phyloP scores from a whole-genome alignment of 192 early-diverging fungal genomes.

The Coemansia sp. region DNA sequence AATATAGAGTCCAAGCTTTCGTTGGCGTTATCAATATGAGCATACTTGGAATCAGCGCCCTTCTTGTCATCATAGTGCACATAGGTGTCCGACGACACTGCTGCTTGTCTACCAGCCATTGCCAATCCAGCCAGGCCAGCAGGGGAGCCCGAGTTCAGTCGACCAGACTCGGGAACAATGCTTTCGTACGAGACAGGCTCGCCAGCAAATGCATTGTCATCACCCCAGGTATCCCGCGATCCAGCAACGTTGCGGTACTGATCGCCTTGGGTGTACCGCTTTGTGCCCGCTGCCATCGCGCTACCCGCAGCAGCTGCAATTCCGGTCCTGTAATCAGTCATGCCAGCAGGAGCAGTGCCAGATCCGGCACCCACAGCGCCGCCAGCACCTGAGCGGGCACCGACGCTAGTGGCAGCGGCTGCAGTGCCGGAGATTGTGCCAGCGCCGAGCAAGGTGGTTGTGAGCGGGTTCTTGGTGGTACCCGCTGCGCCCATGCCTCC shows the following conservation, averaged over 20 bases:
- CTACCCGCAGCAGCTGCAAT: slow-evolving; percentile 24
- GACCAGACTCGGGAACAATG: slow-evolving; percentile 42
- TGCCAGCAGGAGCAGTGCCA: background rate
- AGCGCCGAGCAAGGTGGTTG: slow-evolving; percentile 11
- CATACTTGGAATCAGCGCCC: slow-evolving; percentile 13
- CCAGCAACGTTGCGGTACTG: slow-evolving; percentile 12
- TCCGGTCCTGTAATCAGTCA: slow-evolving; percentile 1
- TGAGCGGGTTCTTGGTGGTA: slow-evolving; percentile 31
- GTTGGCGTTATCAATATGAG: slow-evolving; percentile 21
- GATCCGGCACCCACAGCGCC: background rate
- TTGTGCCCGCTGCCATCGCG: slow-evolving; percentile 19
- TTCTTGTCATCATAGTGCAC: slow-evolving; percentile 36
- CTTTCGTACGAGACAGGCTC: slow-evolving; percentile 52
- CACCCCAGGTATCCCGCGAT: slow-evolving; percentile 33
- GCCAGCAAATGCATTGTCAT: slow-evolving; percentile 27
- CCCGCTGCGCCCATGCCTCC: slow-evolving; percentile 18
- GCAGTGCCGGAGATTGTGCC: background rate
- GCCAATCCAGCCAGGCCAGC: slow-evolving; percentile 39
- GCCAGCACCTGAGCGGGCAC: too few relatives aligned
- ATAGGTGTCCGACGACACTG: slow-evolving; percentile 50
- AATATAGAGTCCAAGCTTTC: slow-evolving; percentile 55
- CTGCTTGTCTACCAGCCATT: slow-evolving; percentile 36
- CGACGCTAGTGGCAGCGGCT: background rate
- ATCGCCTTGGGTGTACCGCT: slow-evolving; percentile 13
- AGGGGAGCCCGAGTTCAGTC: slow-evolving; percentile 36